Evolutionary conservation across 495 filamentous ascomycete genomes (phyloP).

Genomic region (Cercophora scortea): DNA sequence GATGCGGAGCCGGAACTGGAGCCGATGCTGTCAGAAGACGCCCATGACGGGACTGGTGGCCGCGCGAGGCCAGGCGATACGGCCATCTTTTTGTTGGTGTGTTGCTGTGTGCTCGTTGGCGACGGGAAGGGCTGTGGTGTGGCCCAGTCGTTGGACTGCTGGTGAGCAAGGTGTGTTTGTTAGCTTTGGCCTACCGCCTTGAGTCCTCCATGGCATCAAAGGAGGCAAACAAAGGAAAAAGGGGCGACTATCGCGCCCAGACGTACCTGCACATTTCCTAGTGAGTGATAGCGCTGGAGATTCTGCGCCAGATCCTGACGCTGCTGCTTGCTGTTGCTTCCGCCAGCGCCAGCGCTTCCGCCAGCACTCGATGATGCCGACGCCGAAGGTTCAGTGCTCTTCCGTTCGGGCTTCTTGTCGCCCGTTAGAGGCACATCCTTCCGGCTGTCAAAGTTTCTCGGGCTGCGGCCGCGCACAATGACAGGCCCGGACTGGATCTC

Average conservation of each 20-base stretch:
- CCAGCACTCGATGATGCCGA: neutral
- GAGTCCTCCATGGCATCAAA: no score
- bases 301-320: slow-evolving; percentile 20
- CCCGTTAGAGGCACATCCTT: slow-evolving; percentile 57
- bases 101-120: slow-evolving; percentile 4
- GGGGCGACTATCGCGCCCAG: neutral
- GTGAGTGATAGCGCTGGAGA: slow-evolving; percentile 27
- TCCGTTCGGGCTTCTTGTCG: slow-evolving; percentile 28
- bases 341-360: neutral
- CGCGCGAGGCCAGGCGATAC: slow-evolving; percentile 12
- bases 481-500: slow-evolving; percentile 59
- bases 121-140: slow-evolving; percentile 11
- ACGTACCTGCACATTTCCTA: slow-evolving; percentile 21
- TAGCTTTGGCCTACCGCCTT: no score
- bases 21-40: slow-evolving; percentile 9
- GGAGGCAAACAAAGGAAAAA: no score
- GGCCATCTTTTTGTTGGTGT: slow-evolving; percentile 20
- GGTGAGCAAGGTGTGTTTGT: neutral
- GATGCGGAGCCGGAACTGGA: neutral
- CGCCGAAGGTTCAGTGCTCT: slow-evolving; percentile 5
- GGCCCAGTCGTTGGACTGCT: slow-evolving; percentile 16
- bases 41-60: slow-evolving; percentile 22
- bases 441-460: slow-evolving; percentile 60
- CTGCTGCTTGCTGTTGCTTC: slow-evolving; percentile 5
- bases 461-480: slow-evolving; percentile 61